Evolutionary conservation across 805 yeast species (phyloP).

Genomic region (Brettanomyces bruxellensis): DNA sequence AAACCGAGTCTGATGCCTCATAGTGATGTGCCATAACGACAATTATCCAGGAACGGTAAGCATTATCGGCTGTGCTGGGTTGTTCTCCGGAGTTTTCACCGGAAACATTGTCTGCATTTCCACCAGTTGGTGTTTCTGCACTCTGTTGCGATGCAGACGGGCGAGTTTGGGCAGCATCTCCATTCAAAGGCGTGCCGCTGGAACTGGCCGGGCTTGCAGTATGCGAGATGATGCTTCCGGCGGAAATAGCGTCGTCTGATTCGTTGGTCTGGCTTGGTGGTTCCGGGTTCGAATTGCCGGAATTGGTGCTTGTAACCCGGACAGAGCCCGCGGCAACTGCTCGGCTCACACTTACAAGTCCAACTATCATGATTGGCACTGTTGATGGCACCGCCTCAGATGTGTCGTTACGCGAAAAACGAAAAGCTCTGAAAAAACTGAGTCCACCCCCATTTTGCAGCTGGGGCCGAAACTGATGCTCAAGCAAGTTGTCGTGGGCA

Average conservation of each 20-base stretch:
- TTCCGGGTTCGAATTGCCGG: too few relatives aligned
- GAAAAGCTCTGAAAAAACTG: slow-evolving; percentile 35
- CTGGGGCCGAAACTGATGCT: slow-evolving; percentile 19
- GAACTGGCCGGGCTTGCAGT: neutral
- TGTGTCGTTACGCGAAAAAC: slow-evolving; percentile 21
- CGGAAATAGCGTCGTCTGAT: neutral
- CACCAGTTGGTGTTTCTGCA: too few relatives aligned
- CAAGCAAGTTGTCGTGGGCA: slow-evolving; percentile 14
- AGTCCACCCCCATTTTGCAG: slow-evolving; percentile 21
- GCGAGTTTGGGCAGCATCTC: neutral
- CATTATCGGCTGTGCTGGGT: neutral
- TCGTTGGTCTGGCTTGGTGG: neutral
- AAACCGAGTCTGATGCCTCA: slow-evolving; percentile 29
- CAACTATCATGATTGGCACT: slow-evolving; percentile 23
- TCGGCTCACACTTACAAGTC: slow-evolving; percentile 22
- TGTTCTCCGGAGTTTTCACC: neutral
- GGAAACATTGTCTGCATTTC: neutral
- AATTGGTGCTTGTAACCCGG: too few relatives aligned
- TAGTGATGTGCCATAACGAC: slow-evolving; percentile 53
- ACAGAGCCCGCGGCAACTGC: slow-evolving; percentile 1
- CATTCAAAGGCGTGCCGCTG: neutral
- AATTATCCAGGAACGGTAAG: slow-evolving; percentile 48
- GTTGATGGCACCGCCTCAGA: slow-evolving; percentile 7
- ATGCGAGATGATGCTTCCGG: slow-evolving; percentile 1
- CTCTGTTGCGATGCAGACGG: too few relatives aligned